Conservation (phyloP, 768 basidiomycete genomes). For the Pleurotus salmoneostramineus region DNA sequence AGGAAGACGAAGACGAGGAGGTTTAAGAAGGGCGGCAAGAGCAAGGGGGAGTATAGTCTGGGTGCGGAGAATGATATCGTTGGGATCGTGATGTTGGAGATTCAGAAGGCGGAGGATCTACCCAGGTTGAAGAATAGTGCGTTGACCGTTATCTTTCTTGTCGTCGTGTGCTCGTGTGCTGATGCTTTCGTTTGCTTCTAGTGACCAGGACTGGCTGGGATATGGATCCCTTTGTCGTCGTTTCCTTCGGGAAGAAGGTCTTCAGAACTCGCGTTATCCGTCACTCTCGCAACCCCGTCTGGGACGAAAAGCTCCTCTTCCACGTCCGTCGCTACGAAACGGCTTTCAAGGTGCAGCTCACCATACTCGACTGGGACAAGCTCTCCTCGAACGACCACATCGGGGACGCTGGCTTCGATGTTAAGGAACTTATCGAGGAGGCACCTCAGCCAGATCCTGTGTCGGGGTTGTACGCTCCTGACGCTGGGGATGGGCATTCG, state of each 20-base stretch:
- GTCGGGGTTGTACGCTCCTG: slow-evolving; percentile 52
- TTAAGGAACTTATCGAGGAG: slow-evolving; percentile 63
- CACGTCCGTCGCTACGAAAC: slow-evolving; percentile 89
- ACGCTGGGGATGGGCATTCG: slow-evolving; percentile 50
- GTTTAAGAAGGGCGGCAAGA: slow-evolving; percentile 17
- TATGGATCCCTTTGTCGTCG: slow-evolving; percentile 96
- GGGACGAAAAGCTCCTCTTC: slow-evolving; percentile 95
- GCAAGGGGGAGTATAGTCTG: slow-evolving; percentile 44
- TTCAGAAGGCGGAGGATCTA: slow-evolving; percentile 77
- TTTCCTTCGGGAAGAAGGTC: slow-evolving; percentile 96
- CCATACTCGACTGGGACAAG: slow-evolving; percentile 97
- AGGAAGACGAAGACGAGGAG: slow-evolving; percentile 10
- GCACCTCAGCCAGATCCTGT: slow-evolving; percentile 63
- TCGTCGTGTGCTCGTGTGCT: neutral
- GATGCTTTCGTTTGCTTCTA: slow-evolving; percentile 18
- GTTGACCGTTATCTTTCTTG: slow-evolving; percentile 23
- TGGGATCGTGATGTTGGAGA: slow-evolving; percentile 95
- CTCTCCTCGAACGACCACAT: slow-evolving; percentile 85
- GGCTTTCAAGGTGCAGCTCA: slow-evolving; percentile 71
- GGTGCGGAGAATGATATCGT: slow-evolving; percentile 76
- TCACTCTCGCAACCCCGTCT: slow-evolving; percentile 78
- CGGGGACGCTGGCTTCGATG: slow-evolving; percentile 70
- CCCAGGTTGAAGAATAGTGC: slow-evolving; percentile 84
- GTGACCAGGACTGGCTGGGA: slow-evolving; percentile 90
- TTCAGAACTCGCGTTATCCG: slow-evolving; percentile 90